Base-by-base conservation (phyloP, 1,284 basidiomycete species). In the Anthracocystis setariae region DNA sequence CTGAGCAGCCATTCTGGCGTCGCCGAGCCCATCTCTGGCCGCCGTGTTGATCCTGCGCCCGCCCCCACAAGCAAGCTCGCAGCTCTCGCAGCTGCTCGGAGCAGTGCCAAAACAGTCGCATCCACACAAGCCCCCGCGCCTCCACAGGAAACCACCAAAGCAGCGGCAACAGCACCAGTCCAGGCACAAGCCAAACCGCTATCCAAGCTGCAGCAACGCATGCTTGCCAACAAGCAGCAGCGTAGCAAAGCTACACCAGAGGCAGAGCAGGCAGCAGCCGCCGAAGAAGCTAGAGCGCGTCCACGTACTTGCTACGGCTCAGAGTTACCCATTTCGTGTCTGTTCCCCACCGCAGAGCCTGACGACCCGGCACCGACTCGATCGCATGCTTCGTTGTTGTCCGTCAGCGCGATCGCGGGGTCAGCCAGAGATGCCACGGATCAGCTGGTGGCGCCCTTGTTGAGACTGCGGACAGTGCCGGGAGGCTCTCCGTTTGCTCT, bases 141-240 rank as follows among this genome's bases (percentile, higher is more conserved):
- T 17, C 17, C 44, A 42, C 51, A 43, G 21, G 51, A 40, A 32
- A 29, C 35, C 23, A 82, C 24, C 25, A 21, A 21, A 45, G 81
- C 90, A 17, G 88, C 65, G 12, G 25, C 23, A 0, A 85, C 87
- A 27, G 76, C 81, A 51, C 27, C 54, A 63, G 21, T 80, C 76
- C 73, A 86, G 25, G 76, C 81, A 51, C 27, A 51, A 63, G 21
- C 80, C 76, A 74, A 86, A 75, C 85, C 85, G 5, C 78, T 86
- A 1, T 86, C 86, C 5, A 87, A 87, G 73, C 80, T 87, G 3
- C 86, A 87, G 43, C 86, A 86, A 66, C 86, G 85, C 51, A 84
- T 87, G 82, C 72, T 64, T 12, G 78, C 77, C 17, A 66, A 56
- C 39, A 57, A 55, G 49, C 59, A 72, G 46, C 59, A 66, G 46